Evolutionary conservation across 768 basidiomycete species (phyloP).

Genomic region (Leucogyrophana mollusca): DNA sequence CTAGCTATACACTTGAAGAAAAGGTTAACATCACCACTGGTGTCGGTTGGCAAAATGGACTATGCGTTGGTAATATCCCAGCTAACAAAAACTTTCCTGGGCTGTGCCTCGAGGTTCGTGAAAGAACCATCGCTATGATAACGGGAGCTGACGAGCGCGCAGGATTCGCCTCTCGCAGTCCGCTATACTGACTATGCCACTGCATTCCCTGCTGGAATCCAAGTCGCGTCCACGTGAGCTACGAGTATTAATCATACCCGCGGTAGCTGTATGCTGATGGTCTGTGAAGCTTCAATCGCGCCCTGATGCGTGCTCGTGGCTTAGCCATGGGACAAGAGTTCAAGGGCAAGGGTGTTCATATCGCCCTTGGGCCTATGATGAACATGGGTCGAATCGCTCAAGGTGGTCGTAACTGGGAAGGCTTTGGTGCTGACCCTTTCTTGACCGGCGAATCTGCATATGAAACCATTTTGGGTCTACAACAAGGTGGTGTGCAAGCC

Average conservation of each 20-base stretch:
- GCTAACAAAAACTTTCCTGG: slow-evolving; percentile 47
- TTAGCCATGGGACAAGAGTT: slow-evolving; percentile 66
- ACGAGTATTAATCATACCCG: slow-evolving; percentile 13
- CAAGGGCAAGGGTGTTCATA: slow-evolving; percentile 61
- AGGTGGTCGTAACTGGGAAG: slow-evolving; percentile 87
- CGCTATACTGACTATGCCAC: slow-evolving; percentile 38
- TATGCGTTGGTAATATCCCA: slow-evolving; percentile 66
- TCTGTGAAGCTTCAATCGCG: slow-evolving; percentile 50
- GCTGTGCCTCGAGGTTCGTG: slow-evolving; percentile 56
- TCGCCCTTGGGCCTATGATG: slow-evolving; percentile 61
- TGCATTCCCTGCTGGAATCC: slow-evolving; percentile 59
- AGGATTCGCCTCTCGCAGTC: slow-evolving; percentile 38
- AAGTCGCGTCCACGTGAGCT: slow-evolving; percentile 47
- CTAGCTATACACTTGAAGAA: slow-evolving; percentile 30
- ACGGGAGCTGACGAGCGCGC: slow-evolving; percentile 11
- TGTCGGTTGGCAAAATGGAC: slow-evolving; percentile 35
- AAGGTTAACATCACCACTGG: slow-evolving; percentile 26
- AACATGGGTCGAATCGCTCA: slow-evolving; percentile 70
- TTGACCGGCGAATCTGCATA: slow-evolving; percentile 69
- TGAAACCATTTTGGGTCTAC: slow-evolving; percentile 78
- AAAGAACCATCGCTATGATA: not conserved
- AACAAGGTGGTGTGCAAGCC: slow-evolving; percentile 70
- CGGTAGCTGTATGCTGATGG: slow-evolving; percentile 16
- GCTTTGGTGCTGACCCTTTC: slow-evolving; percentile 84
- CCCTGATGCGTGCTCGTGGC: slow-evolving; percentile 63